Percentiles rank a stretch among this genome's conserved stretches.
These are phyloP conservation scores for Fusarium sp. DNA, from an alignment of 2,329 filamentous ascomycete species.

Conservation along the genomic window DNA sequence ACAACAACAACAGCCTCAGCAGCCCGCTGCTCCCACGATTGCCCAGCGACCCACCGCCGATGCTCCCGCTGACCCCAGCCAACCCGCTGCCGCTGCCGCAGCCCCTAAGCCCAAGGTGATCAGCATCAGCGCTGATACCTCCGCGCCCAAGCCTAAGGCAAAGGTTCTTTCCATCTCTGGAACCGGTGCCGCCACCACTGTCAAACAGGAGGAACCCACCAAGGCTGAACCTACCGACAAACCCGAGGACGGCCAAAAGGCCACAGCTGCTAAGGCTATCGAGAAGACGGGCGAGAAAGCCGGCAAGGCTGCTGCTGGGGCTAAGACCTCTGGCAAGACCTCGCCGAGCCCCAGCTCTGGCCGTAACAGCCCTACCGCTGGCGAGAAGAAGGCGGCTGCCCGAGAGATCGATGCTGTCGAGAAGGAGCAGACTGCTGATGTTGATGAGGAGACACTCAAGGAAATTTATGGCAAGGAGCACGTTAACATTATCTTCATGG, in stretches of 20 bases:
- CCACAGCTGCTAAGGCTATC: constrained; percentile 88
- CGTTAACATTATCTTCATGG: constrained; percentile 97
- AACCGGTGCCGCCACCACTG: constrained; percentile 49
- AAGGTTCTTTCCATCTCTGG: constrained; percentile 62
- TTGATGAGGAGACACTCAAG: constrained; percentile 79
- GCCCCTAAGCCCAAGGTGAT: constrained; percentile 72
- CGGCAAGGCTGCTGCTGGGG: constrained; percentile 57
- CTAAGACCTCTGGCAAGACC: constrained; percentile 73
- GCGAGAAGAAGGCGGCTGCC: constrained; percentile 63
- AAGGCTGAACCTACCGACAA: constrained; percentile 64
- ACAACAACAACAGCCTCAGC: constrained; percentile 57
- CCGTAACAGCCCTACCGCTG: constrained; percentile 81
- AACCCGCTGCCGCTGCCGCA: constrained; percentile 61
- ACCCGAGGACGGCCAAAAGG: constrained; percentile 82
- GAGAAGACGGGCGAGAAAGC: constrained; percentile 85
- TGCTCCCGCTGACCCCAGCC: constrained; percentile 59
- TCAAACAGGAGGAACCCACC: constrained; percentile 60
- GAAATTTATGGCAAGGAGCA: constrained; percentile 96
- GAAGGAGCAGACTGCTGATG: constrained; percentile 83
- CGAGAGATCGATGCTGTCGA: constrained; percentile 86
- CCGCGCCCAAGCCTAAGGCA: constrained; percentile 66
- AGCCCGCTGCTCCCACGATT: constrained; percentile 50
- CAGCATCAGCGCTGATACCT: constrained; percentile 73
- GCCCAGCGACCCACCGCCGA: constrained; percentile 48
- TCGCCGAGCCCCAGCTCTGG: constrained; percentile 88